Base-by-base conservation (phyloP, 371 early-diverging fungal genomes). In the Actinomortierella ambigua region DNA sequence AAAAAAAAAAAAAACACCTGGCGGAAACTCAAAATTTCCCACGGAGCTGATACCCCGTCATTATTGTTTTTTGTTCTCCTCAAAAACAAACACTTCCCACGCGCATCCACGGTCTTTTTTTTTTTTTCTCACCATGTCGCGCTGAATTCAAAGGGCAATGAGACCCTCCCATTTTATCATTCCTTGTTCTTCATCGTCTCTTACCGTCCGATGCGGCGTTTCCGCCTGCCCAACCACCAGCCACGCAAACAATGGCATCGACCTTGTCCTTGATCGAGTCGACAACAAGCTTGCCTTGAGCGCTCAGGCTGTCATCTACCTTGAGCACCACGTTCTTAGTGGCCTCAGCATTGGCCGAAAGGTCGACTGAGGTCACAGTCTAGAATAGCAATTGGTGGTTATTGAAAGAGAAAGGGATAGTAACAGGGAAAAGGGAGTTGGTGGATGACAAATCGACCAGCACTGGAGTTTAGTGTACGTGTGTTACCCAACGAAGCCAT, bases 181-280 rank as follows among this genome's bases (percentile, higher is more conserved):
- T n/a, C n/a, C n/a, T n/a, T n/a, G n/a, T n/a, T n/a, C n/a, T n/a
- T n/a, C n/a, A n/a, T n/a, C n/a, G n/a, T n/a, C n/a, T n/a, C 70
- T 24, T 81, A 92, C 92, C 87, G 57, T 79, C 65, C 68, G 82
- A 84, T 8, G 82, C 82, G 23, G 94, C 88, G 66, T 92, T 94
- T n/a, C 98, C 98, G 43, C 96, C 96, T 29, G 91, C 93, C 95
- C 96, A 98, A 28, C 98, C 98, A 54, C 98, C 98, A 34, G 98
- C 97, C 6, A 94, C 97, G 75, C 94, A 95, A 42, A 98, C 75
- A 47, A 98, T 81, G 6, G 93, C 95, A 55, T 91, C 91, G 13
- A 93, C 76, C 59, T 92, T 89, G 46, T 65, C 61, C 1, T 64
- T 56, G 22, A 88, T 65, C 11, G 75, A 66, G 27, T 77, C 56